A percentile compares a stretch with the other conserved stretches of the same genome.
Conservation (phyloP, 352 stramenopile genomes). For the Plasmopara viticola region DNA sequence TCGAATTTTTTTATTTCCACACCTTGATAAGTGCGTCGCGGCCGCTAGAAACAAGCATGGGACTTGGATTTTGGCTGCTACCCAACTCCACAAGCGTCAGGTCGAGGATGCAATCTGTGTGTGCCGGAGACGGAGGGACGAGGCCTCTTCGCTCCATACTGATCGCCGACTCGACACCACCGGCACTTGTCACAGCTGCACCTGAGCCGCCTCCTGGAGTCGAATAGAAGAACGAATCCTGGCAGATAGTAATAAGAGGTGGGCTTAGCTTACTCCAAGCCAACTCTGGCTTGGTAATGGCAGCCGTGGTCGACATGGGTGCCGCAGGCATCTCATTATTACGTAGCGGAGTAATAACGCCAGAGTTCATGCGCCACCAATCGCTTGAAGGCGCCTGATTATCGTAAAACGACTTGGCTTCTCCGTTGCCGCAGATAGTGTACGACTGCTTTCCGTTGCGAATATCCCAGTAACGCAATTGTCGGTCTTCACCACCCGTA, state of each 20-base stretch:
- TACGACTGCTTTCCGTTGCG: conserved; percentile 90
- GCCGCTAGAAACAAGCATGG: conserved; percentile 89
- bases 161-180: conserved; percentile 61
- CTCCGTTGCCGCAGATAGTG: conserved; percentile 85
- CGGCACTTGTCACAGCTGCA: conserved; percentile 36
- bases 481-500: conserved; percentile 91
- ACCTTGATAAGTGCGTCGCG: conserved; percentile 95
- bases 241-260: conserved; percentile 79
- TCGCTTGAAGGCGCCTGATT: conserved; percentile 67
- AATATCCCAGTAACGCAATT: conserved; percentile 98
- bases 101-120: conserved; percentile 94
- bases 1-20: conserved; percentile 73
- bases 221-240: conserved; percentile 72
- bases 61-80: conserved; percentile 34
- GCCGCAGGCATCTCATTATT: conserved; percentile 28
- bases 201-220: conserved; percentile 22
- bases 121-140: conserved; percentile 75
- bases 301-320: conserved; percentile 16
- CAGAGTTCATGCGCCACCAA: conserved; percentile 80
- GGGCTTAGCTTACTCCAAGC: conserved; percentile 84
- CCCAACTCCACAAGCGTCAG: conserved; percentile 92
- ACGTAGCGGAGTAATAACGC: conserved; percentile 17
- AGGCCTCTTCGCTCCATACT: conserved; percentile 87
- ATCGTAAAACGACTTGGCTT: conserved; percentile 84
- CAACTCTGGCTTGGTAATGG: conserved; percentile 75